Percentiles rank a stretch among this genome's conserved stretches.
phyloP scores from a whole-genome alignment of 345 rosid species.

The Sisymbrium altissimum region DNA sequence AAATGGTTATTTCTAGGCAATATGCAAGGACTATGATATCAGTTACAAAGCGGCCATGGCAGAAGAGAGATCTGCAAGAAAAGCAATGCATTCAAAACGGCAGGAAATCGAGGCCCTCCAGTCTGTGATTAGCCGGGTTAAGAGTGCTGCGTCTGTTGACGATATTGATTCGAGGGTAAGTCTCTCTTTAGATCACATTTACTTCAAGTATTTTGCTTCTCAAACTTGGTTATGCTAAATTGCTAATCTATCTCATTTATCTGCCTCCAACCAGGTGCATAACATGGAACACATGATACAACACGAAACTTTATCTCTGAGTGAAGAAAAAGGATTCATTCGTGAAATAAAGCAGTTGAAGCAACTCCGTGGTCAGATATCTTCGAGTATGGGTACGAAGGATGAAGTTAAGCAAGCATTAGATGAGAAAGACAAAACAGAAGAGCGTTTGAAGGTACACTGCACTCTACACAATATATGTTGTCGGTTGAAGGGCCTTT shows the following conservation, averaged over 20 bases:
- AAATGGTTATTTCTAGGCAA: slow-evolving; percentile 41
- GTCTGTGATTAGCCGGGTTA: slow-evolving; percentile 46
- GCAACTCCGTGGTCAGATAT: slow-evolving; percentile 53
- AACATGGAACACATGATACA: slow-evolving; percentile 64
- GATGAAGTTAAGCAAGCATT: slow-evolving; percentile 59
- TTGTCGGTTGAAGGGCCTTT: too few relatives aligned
- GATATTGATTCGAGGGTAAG: slow-evolving; percentile 66
- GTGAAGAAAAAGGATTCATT: slow-evolving; percentile 69
- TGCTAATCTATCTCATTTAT: slow-evolving; percentile 18
- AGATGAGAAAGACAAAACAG: slow-evolving; percentile 60
- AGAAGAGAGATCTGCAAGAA: slow-evolving; percentile 62
- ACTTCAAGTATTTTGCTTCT: not conserved
- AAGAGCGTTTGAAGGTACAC: slow-evolving; percentile 72
- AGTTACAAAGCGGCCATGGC: slow-evolving; percentile 42
- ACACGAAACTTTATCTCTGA: slow-evolving; percentile 66
- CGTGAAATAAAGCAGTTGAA: slow-evolving; percentile 69
- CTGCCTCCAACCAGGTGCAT: slow-evolving; percentile 49
- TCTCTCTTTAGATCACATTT: not conserved
- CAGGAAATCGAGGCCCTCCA: slow-evolving; percentile 67
- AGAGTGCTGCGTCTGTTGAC: slow-evolving; percentile 47
- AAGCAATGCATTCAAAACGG: slow-evolving; percentile 52
- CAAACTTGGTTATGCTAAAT: slow-evolving; percentile 19
- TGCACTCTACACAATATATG: not conserved
- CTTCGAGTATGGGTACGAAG: slow-evolving; percentile 50
- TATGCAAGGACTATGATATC: slow-evolving; percentile 40